phyloP scores from a whole-genome alignment of 345 rosid genomes.

The Punica granatum region DNA sequence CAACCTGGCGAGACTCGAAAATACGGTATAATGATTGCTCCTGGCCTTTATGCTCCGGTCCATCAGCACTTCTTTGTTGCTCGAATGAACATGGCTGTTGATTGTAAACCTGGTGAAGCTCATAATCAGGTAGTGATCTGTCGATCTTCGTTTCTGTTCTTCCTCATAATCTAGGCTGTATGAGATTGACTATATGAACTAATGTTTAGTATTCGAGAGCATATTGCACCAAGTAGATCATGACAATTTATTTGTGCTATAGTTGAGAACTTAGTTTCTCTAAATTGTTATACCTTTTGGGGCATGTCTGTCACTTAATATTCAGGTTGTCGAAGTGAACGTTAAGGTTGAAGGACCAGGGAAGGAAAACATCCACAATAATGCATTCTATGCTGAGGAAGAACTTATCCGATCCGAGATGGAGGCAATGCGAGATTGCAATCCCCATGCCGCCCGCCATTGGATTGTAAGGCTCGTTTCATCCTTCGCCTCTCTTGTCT shows the following conservation, averaged over 20 bases:
- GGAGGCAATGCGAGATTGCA: constrained; percentile 65
- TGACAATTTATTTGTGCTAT: no score
- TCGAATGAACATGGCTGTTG: constrained; percentile 75
- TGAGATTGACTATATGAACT: no score
- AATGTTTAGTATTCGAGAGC: no score
- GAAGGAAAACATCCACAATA: constrained; percentile 54
- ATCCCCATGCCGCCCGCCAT: constrained; percentile 59
- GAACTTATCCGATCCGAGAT: constrained; percentile 47
- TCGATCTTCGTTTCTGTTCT: not conserved
- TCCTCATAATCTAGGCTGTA: no score
- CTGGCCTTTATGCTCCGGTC: constrained; percentile 80
- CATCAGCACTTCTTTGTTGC: constrained; percentile 82
- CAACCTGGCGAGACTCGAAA: constrained; percentile 66
- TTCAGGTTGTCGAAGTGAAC: constrained; percentile 60
- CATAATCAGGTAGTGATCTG: constrained; percentile 42
- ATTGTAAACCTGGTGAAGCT: constrained; percentile 67
- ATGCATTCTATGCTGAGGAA: constrained; percentile 73
- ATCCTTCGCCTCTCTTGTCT: no score
- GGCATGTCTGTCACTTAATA: not conserved
- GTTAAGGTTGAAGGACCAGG: constrained; percentile 70
- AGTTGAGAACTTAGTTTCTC: no score
- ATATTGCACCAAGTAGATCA: no score
- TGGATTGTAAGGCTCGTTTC: constrained; percentile 57
- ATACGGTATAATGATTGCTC: constrained; percentile 70
- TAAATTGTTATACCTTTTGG: no score